These are phyloP conservation scores for Suillus luteus DNA, from an alignment of 768 basidiomycete genomes.

Conservation along the genomic window DNA sequence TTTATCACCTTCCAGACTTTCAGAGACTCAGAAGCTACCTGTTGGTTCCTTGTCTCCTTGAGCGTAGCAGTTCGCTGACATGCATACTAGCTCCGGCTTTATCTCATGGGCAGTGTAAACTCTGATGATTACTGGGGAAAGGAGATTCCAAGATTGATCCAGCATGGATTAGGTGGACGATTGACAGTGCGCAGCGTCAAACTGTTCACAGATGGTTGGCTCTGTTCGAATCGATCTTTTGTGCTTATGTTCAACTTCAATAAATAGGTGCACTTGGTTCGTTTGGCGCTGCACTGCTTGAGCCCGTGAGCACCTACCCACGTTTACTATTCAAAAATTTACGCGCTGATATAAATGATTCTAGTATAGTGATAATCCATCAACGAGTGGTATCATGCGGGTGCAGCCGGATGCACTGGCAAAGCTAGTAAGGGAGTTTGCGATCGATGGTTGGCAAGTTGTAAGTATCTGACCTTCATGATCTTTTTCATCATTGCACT, in stretches of 20 bases:
- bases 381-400: constrained; percentile 70
- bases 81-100: constrained; percentile 52
- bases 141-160: constrained; percentile 55
- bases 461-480: constrained; percentile 45
- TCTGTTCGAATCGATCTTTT: neutral
- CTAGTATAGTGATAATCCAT: constrained; percentile 74
- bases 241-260: constrained; percentile 4
- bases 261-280: constrained; percentile 83
- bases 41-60: constrained; percentile 41
- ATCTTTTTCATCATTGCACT: neutral
- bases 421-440: constrained; percentile 59
- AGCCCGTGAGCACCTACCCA: constrained; percentile 43
- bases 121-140: constrained; percentile 68
- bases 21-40: constrained; percentile 67
- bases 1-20: constrained; percentile 50
- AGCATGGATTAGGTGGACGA: constrained; percentile 56
- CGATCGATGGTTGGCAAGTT: constrained; percentile 80
- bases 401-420: constrained; percentile 53
- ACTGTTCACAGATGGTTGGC: constrained; percentile 72
- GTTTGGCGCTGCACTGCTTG: constrained; percentile 86
- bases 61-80: neutral
- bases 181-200: constrained; percentile 70
- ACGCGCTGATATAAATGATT: constrained; percentile 8
- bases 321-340: neutral
- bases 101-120: constrained; percentile 57